Base-by-base conservation (phyloP, 2,329 filamentous ascomycete species). In the Sporothrix dimorphospora region DNA sequence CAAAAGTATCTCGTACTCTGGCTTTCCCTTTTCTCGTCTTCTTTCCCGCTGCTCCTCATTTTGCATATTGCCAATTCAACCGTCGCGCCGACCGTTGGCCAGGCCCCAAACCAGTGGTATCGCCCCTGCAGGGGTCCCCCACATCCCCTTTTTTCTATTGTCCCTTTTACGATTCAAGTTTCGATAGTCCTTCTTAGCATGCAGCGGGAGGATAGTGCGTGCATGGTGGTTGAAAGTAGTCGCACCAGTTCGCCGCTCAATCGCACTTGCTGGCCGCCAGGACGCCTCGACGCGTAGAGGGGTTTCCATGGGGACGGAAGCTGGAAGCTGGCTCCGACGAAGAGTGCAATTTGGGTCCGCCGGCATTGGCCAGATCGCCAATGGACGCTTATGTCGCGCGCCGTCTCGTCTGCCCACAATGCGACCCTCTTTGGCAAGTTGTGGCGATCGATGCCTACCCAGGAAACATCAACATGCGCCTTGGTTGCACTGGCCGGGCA, bases 241-340 rank as follows among this genome's bases (percentile, higher is more conserved):
- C 42, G 49, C 45, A 68, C 12, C 49, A 19, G 27, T 12, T 14
- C 21, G 12, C 27, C 40, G 7, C 30, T 45, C 49, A 67, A 68
- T 61, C 63, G 63, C 63, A 66, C 42, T 66, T 66, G 59, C 12
- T 49, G 42, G 63, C 21, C 40, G 63, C 61, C 27, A 47, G 19
- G 59, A n/a, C 24, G 59, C 49, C 55, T 42, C 21, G 45, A 72
- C 57, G 66, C 66, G 71, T 65, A 27, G 38, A 65, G 40, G 68
- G 59, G 71, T 72, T 72, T 66, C 71, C 51, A 68, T 42, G 59
- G 71, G 59, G 71, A 72, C 66, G 57, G 38, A 67, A 59, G 34
- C 11, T 12, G 40, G 40, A 27, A 12, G 51, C 53, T 34, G 42
- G 40, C 40, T 51, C 53, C 40, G 63, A 51, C 21, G 27, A 49